Evolutionary conservation across 768 basidiomycete genomes (phyloP), one percentile per base, ranked within the genome.

Genomic region (Boletales sp.): DNA sequence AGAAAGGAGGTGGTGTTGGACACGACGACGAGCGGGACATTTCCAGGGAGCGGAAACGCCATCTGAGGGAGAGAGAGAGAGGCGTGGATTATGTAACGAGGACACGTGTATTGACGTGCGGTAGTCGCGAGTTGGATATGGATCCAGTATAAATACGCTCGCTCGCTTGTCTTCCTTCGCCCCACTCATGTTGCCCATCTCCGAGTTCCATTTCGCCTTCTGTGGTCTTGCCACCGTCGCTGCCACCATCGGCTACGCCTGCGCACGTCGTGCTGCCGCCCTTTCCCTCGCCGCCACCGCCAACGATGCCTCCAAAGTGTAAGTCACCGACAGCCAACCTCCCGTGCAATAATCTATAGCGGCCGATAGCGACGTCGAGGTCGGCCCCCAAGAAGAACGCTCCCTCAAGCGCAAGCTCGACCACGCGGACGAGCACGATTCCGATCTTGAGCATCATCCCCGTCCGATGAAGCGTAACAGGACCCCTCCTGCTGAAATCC

Each of bases 1-100:
- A 99, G 75, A 58, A 98, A 78, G 44, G 93, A 93, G 37, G 87
- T 82, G n/a, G 90, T 88, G 61, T 97, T 97, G 45, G 81, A 74
- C 59, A 94, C 82, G 38, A 90, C 86, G 51, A 80, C 69, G 32
- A 83, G 79, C 6, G 90, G 82, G 48, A 90, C 52, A 57, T 86
- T 74, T 52, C 77, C 72, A 74, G 87, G 86, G 69, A 90, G 76
- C 46, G 84, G 76, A 63, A 31, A n/a, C n/a, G n/a, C n/a, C n/a
- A n/a, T n/a, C n/a, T 31, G 31, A 31, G 6, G 31, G 11, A 31
- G 31, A 31, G 11, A 11, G 11, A 31, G 11, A 31, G 31, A 31
- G 31, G 11, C 31, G 31, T 31, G 31, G 6, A 31, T n/a, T n/a
- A n/a, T n/a, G n/a, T n/a, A n/a, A n/a, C n/a, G n/a, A n/a, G n/a